These are phyloP conservation scores for Acacia pycnantha DNA, from an alignment of 331 rosid genomes.

Conservation along the genomic window DNA sequence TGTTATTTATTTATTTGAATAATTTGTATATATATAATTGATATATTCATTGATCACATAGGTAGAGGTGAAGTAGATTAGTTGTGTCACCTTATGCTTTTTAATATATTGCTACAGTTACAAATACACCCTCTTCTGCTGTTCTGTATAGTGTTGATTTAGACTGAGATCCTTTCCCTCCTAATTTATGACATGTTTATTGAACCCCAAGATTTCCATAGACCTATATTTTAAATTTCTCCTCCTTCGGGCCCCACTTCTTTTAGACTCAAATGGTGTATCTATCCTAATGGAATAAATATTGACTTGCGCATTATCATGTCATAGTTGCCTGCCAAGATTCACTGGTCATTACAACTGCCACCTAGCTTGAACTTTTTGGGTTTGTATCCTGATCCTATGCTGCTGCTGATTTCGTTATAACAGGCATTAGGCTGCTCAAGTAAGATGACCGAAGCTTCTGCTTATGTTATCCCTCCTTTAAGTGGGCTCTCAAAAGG, in stretches of 20 bases:
- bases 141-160: neutral
- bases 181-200: neutral
- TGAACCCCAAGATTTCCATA: neutral
- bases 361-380: slow-evolving; percentile 17
- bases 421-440: slow-evolving; percentile 66
- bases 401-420: slow-evolving; percentile 36
- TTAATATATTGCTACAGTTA: neutral
- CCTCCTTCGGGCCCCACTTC: neutral
- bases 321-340: slow-evolving; percentile 20
- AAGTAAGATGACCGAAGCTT: slow-evolving; percentile 38
- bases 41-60: slow-evolving; percentile 10
- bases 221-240: slow-evolving; percentile 2
- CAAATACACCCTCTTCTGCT: neutral
- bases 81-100: neutral
- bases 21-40: neutral
- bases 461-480: slow-evolving; percentile 56
- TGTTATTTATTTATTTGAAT: neutral
- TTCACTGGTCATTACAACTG: neutral
- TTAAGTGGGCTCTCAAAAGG: slow-evolving; percentile 76
- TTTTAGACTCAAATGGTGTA: slow-evolving; percentile 3
- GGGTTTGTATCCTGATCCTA: slow-evolving; percentile 35
- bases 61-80: slow-evolving; percentile 26
- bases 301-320: slow-evolving; percentile 7
- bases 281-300: neutral
- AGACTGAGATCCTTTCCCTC: slow-evolving; percentile 9